Base-by-base conservation (phyloP, 2,329 filamentous ascomycete genomes). In the Penicillium griseofulvum region DNA sequence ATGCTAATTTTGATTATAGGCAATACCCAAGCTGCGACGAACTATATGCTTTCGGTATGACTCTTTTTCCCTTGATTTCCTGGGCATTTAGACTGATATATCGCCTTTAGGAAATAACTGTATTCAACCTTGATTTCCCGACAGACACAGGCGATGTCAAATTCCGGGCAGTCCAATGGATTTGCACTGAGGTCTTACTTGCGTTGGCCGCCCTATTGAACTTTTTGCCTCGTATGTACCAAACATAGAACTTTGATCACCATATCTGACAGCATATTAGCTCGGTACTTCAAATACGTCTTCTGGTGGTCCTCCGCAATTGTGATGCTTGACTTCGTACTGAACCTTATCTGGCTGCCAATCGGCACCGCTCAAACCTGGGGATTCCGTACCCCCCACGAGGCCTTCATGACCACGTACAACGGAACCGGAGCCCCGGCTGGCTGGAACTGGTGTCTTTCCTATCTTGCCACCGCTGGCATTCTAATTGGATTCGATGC, bases 401-500 rank as follows among this genome's bases (percentile, higher is more conserved):
- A 84, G 56, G 83, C 83, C 9, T 85, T 86, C 65, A 81, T 84
- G 72, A 78, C 81, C 12, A 85, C 82, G 0, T 84, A 84, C 64
- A 86, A 86, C 54, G 80, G 78, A 1, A 82, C 80, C 11, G 80
- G 80, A 11, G 80, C 80, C 1, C 81, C 83, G 0, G 73, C 77
- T 1, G 82, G 78, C 3, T 85, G 83, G 83, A 85, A 86, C 64
- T 85, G 83, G 83, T 84, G 83, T 69, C 75, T 86, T 4, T 83
- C 81, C 4, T 86, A 83, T 66, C 78, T 83, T 26, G 82, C 83
- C 1, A 85, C 83, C 1, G 83, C 83, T 8, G 83, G 83, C 38
- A 80, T 85, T 38, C 64, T 86, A 52, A 84, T 86, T 49, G 83
- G 83, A 1, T 85, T 84, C 51, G 83, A 86, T 66, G 83, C 83